Evolutionary conservation across 257 asterid species (phyloP), one percentile per base, ranked within the genome.

Genomic region (Coffea eugenioides): DNA sequence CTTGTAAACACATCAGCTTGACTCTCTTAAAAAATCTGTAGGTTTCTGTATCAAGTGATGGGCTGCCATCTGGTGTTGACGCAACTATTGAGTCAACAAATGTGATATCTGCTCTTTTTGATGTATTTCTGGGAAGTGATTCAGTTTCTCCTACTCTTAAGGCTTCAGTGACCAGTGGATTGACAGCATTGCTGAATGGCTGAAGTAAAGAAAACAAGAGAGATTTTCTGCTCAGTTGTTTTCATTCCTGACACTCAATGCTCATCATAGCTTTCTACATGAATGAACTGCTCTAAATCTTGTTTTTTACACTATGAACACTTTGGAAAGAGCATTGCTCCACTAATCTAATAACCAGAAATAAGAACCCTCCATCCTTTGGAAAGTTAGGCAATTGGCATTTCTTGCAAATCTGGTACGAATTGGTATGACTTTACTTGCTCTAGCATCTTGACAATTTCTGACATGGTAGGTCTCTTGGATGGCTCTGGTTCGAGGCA

Each of bases 71-170:
- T 74, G 66, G 82, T 0, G 80, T 91, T 79, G 99, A 93, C 71
- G 97, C 97, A 73, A 86, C 91, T 69, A 89, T 93, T 54, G 92
- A 90, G 82, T 93, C 99, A 71, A 48, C 86, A 59, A 91, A 90
- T 51, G 97, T 92, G 65, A 82, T 93, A 14, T 89, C 88, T 57
- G 94, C 99, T 75, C 91, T 95, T 73, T 93, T 92, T 65, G 91
- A 95, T 64, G 94, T 95, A 78, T 93, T 93, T 91, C 91, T 92
- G 72, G 99, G 98, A 85, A 85, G 86, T 73, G 86, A 84, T 70
- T 87, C 97, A 62, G 98, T 95, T 85, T 95, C 98, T 71, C 95
- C 96, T 57, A 70, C 98, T 18, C 81, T 95, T 86, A 93, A 92
- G 92, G 85, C 88, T 82, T 93, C 99, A 70, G 88, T 83, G 73